A percentile compares a stretch with the other conserved stretches of the same genome.
Evolutionary conservation across 371 early-diverging fungal species (phyloP).

Genomic region (Funneliformis caledonium): DNA sequence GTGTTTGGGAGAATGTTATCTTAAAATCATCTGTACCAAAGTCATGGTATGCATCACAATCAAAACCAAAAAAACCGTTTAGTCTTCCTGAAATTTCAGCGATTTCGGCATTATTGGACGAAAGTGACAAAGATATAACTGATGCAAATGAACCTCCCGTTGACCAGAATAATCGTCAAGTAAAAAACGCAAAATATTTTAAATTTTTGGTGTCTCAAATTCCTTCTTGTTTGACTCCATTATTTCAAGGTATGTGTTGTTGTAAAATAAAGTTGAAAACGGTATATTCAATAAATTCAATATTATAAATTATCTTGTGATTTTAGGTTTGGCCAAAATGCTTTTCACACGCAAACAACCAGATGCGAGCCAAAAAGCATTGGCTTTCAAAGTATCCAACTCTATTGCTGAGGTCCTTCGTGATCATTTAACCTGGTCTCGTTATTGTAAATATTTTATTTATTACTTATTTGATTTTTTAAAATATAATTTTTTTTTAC

Average conservation of each 20-base stretch:
- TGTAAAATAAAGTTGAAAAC: background rate
- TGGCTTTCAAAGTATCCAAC: constrained; percentile 64
- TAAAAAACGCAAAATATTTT: constrained; percentile 72
- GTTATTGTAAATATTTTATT: constrained; percentile 42
- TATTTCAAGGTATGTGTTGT: constrained; percentile 66
- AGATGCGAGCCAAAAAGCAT: constrained; percentile 56
- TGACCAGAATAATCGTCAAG: constrained; percentile 62
- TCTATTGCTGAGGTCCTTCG: constrained; percentile 56
- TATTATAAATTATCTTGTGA: background rate
- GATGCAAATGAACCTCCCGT: constrained; percentile 42
- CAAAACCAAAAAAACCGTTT: constrained; percentile 42
- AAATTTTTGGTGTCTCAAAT: constrained; percentile 70
- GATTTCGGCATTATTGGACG: constrained; percentile 10
- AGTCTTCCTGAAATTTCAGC: constrained; percentile 35
- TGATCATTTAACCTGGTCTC: constrained; percentile 58
- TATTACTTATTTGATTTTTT: background rate
- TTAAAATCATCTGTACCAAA: constrained; percentile 68
- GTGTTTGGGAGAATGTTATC: constrained; percentile 70
- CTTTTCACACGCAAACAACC: constrained; percentile 66
- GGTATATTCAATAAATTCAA: background rate
- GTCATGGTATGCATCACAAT: constrained; percentile 63
- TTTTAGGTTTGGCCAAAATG: constrained; percentile 66
- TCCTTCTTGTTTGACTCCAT: constrained; percentile 63
- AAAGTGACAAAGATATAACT: constrained; percentile 25
- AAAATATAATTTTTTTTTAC: background rate